phyloP scores from a whole-genome alignment of 768 basidiomycete species.

The Macrolepiota dolichaula region DNA sequence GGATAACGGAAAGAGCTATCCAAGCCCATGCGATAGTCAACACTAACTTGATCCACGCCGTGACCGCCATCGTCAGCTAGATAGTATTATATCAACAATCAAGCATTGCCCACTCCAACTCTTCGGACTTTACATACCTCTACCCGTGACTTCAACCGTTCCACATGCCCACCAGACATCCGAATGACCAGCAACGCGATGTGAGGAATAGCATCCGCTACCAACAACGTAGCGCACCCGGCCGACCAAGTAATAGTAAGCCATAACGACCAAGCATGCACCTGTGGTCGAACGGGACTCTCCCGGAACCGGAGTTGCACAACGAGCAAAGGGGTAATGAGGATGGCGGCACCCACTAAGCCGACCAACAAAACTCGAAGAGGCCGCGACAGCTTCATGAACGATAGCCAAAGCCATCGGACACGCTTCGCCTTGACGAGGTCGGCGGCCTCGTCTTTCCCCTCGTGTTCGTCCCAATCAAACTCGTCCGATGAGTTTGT shows the following conservation, averaged over 20 bases:
- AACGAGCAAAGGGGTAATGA: constrained; percentile 69
- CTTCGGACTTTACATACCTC: constrained; percentile 43
- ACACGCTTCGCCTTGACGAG: constrained; percentile 54
- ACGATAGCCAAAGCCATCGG: constrained; percentile 57
- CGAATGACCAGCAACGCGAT: constrained; percentile 51
- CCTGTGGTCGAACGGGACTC: constrained; percentile 47
- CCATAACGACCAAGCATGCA: constrained; percentile 67
- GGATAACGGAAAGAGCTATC: constrained; percentile 67
- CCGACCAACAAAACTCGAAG: constrained; percentile 59
- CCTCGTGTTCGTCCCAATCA: constrained; percentile 69
- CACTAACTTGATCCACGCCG: constrained; percentile 66
- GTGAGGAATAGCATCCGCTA: constrained; percentile 62
- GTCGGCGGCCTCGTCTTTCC: constrained; percentile 21
- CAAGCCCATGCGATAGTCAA: constrained; percentile 71
- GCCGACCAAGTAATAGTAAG: constrained; percentile 65
- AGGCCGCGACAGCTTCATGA: constrained; percentile 62
- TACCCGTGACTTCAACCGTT: constrained; percentile 63
- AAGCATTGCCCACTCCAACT: not conserved
- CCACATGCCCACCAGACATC: constrained; percentile 57
- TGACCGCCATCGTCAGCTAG: constrained; percentile 66
- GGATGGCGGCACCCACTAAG: constrained; percentile 55
- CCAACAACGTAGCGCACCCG: constrained; percentile 53
- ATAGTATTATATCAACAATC: not conserved
- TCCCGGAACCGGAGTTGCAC: constrained; percentile 58
- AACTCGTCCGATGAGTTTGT: constrained; percentile 70